Conservation (phyloP, 192 early-diverging fungal species). For the Globomyces pollinis-pini region DNA sequence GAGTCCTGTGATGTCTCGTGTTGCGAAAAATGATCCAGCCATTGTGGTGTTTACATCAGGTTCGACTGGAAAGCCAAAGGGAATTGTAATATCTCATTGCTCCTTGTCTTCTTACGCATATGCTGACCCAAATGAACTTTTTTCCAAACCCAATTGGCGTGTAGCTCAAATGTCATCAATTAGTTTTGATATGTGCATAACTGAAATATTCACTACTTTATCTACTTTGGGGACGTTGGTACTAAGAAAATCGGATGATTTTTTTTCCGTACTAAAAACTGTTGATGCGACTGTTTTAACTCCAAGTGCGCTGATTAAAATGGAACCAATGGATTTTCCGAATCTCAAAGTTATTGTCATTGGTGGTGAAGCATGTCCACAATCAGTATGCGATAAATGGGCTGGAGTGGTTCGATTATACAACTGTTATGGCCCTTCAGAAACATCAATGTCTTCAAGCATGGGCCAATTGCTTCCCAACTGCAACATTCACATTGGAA, state of each 20-base stretch:
- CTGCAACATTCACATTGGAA: neutral
- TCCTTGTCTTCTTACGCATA: too few species aligned
- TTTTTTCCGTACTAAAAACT: slow-evolving; percentile 1
- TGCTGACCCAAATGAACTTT: too few species aligned
- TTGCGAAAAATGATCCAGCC: slow-evolving; percentile 1
- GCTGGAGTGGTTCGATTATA: neutral
- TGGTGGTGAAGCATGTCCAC: slow-evolving; percentile 15
- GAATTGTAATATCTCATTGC: slow-evolving; percentile 31
- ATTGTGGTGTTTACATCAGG: slow-evolving; percentile 29
- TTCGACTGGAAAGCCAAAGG: slow-evolving; percentile 41
- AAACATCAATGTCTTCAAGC: slow-evolving; percentile 6
- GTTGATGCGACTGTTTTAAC: slow-evolving; percentile 7
- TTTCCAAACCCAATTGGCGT: too few species aligned
- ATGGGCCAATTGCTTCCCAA: too few species aligned
- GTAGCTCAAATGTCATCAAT: slow-evolving; percentile 15
- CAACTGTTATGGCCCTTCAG: slow-evolving; percentile 11
- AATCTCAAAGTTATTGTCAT: slow-evolving; percentile 14
- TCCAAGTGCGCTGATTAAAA: neutral
- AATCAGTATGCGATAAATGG: neutral
- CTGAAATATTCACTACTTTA: slow-evolving; percentile 20
- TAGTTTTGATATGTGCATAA: slow-evolving; percentile 20
- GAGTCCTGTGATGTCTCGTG: too few species aligned
- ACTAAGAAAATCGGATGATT: neutral
- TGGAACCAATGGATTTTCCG: slow-evolving; percentile 12
- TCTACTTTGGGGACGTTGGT: slow-evolving; percentile 8